Base-by-base conservation (phyloP, 1,139 yeast genomes). In the Candida smagusa region DNA sequence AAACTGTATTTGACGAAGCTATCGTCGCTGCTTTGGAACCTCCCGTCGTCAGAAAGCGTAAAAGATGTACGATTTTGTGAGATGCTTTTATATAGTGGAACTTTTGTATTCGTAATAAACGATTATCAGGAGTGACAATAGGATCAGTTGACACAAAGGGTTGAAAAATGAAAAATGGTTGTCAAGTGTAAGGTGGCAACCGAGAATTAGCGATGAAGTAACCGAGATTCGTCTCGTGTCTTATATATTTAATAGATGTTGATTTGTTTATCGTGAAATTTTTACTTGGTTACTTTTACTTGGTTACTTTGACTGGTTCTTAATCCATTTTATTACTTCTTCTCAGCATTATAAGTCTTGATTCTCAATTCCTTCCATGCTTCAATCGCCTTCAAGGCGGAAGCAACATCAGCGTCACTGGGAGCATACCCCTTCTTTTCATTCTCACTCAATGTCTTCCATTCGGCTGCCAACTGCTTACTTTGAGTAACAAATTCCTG, bases 1-100 rank as follows among this genome's bases (percentile, higher is more conserved):
- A 90, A 68, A 89, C 94, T 48, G 96, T 90, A 25, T 90, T 90
- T 63, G 97, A 90, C 59, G 97, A 90, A 64, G 97, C 97, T 28
- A 92, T 92, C 44, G 97, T 92, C 38, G 96, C 96, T 44, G 96
- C 96, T 38, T 74, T 88, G 49, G 95, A 87, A 61, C 95, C 96
- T 36, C 95, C 95, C 25, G 90, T 84, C 41, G 80, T 84, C 56
- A 84, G 82, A 61, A 84, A 85, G 75, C 79, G 81, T 52, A 84
- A 81, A 68, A 86, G 84, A 61, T 89, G 97, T 74, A 76, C 84
- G 23, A 48, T 48, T 38, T 47, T 48, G 46, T 47, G 45, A 31
- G 21, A 9, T 23, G 26, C 19, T 16, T n/a, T 16, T 16, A 16
- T 16, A 16, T 16, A 16, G 19, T 16, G 19, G 19, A 16, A 16